Percentiles rank a stretch among this genome's conserved stretches.
Evolutionary conservation across 2,329 filamentous ascomycete genomes (phyloP).

Genomic region (Rugonectria rugulosa): DNA sequence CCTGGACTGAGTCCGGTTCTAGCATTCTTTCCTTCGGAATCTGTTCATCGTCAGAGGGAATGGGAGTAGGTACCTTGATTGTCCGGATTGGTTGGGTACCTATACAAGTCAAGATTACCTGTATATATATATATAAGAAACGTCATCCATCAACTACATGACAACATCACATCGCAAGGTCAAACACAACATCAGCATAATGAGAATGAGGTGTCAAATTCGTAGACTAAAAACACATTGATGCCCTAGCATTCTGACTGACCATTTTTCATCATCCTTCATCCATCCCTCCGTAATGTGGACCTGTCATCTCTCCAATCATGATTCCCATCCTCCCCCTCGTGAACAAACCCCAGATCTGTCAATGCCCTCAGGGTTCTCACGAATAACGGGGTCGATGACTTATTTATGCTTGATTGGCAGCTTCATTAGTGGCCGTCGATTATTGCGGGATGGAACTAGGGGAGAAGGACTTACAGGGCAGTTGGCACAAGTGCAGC

Average conservation of each 20-base stretch:
- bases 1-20: slow-evolving; percentile 42
- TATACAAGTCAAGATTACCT: too few relatives aligned
- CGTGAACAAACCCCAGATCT: slow-evolving; percentile 1
- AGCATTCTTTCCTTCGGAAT: slow-evolving; percentile 40
- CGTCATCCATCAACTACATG: too few relatives aligned
- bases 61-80: too few relatives aligned
- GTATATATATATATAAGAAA: too few relatives aligned
- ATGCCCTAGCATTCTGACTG: too few relatives aligned
- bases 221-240: too few relatives aligned
- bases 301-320: slow-evolving; percentile 29
- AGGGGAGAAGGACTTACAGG: slow-evolving; percentile 45
- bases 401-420: slow-evolving; percentile 42
- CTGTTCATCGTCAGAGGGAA: background rate
- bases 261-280: slow-evolving; percentile 1
- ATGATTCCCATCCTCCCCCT: too few relatives aligned
- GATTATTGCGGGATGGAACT: background rate
- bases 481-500: slow-evolving; percentile 53
- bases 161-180: too few relatives aligned
- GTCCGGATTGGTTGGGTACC: too few relatives aligned
- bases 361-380: slow-evolving; percentile 37
- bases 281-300: slow-evolving; percentile 24
- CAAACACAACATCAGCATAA: too few relatives aligned
- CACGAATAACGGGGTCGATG: slow-evolving; percentile 14
- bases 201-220: too few relatives aligned
- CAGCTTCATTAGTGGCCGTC: slow-evolving; percentile 22